These are phyloP conservation scores for Oidiodendron maius DNA, from an alignment of 495 filamentous ascomycete species.

Conservation along the genomic window DNA sequence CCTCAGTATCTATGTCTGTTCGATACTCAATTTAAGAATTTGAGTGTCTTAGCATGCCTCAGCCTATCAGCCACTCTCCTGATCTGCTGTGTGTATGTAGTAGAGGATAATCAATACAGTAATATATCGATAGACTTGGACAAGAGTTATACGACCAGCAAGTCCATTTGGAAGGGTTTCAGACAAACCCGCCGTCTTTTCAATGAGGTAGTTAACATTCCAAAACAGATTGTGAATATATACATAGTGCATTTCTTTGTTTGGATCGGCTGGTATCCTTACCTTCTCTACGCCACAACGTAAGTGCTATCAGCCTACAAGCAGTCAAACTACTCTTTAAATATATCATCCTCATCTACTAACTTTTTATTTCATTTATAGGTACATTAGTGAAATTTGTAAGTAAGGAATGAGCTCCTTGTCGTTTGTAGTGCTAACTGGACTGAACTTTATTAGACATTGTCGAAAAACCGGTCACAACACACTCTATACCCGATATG, in stretches of 20 bases:
- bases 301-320: neutral
- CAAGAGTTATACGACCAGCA: neutral
- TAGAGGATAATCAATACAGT: neutral
- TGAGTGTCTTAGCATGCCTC: constrained; percentile 3
- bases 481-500: neutral
- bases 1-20: neutral
- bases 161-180: neutral
- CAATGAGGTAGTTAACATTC: neutral
- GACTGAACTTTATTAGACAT: constrained; percentile 3
- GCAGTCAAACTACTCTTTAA: no score
- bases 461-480: neutral
- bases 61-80: neutral
- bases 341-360: neutral
- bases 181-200: neutral
- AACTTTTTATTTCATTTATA: no score
- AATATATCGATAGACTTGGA: neutral
- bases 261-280: constrained; percentile 13
- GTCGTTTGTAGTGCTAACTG: no score
- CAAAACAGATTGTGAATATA: neutral
- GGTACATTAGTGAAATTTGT: constrained; percentile 8
- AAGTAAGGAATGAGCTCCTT: neutral
- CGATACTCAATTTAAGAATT: constrained; percentile 4
- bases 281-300: constrained; percentile 9
- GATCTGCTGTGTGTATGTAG: constrained; percentile 1
- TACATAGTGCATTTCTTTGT: constrained; percentile 9